A percentile compares a stretch with the other conserved stretches of the same genome.
These are phyloP conservation scores for Lolium multiflorum DNA, from an alignment of 176 grass and related monocot species.

Conservation along the genomic window DNA sequence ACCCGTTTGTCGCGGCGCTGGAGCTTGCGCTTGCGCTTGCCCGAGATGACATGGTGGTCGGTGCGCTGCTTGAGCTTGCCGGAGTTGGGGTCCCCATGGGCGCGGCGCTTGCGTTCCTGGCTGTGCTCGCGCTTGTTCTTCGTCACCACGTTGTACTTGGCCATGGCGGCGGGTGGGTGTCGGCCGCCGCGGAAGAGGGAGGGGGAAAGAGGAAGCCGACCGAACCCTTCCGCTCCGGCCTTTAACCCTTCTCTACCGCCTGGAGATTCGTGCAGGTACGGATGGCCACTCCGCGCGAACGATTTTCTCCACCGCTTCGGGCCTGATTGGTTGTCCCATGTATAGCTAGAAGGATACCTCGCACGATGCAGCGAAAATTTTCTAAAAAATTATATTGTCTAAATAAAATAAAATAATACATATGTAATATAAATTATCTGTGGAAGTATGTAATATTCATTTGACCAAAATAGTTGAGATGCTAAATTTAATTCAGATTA, in stretches of 20 bases:
- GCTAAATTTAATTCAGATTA: no score
- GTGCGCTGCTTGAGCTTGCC: conserved; percentile 63
- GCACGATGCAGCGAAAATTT: no score
- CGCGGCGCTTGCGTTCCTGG: conserved; percentile 58
- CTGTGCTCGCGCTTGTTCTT: conserved; percentile 61
- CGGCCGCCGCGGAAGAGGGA: conserved; percentile 39
- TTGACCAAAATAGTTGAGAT: no score
- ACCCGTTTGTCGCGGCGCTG: conserved; percentile 54
- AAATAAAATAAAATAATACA: no score
- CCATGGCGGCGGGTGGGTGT: conserved; percentile 49
- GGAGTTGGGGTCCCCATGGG: conserved; percentile 55
- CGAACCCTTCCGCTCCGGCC: conserved; percentile 21
- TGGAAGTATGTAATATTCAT: no score
- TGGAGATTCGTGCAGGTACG: conserved; percentile 31
- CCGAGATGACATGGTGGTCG: conserved; percentile 53
- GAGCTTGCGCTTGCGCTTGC: conserved; percentile 69
- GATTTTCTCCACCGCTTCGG: no score
- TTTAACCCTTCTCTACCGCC: conserved; percentile 24
- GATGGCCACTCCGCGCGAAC: background rate
- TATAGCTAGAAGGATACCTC: no score
- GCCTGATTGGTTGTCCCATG: no score
- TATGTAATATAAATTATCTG: no score
- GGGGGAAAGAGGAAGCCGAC: background rate
- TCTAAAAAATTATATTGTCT: no score
- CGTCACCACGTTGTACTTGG: conserved; percentile 67